Conservation (phyloP, 78 protist genomes). For the Cavenderia fasciculata region DNA sequence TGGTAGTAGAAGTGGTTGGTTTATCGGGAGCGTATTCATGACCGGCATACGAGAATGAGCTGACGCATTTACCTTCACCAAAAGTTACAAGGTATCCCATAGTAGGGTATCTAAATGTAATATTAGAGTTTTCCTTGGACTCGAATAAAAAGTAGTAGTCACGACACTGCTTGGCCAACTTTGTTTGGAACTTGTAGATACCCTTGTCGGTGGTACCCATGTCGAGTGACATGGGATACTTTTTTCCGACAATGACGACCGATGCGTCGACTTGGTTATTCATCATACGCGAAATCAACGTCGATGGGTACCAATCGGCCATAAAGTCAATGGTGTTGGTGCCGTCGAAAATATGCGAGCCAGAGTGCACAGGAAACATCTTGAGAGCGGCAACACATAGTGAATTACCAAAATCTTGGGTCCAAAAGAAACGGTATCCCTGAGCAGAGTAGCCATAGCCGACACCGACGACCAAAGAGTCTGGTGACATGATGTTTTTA, state of each 20-base stretch:
- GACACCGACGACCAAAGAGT: background rate
- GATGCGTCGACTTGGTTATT: too few relatives aligned
- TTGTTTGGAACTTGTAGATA: background rate
- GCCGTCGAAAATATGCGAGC: background rate
- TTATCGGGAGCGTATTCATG: background rate
- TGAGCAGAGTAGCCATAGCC: conserved; percentile 2
- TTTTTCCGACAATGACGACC: conserved; percentile 10
- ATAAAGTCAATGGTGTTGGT: background rate
- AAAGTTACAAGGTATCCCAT: conserved; percentile 23
- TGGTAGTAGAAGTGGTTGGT: background rate
- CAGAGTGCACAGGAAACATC: background rate
- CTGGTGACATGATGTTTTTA: conserved; percentile 8
- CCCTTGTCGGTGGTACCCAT: conserved; percentile 38
- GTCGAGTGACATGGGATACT: background rate
- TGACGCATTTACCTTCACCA: conserved; percentile 40
- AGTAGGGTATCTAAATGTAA: conserved; percentile 42
- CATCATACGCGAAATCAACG: too few relatives aligned
- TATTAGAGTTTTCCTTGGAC: background rate
- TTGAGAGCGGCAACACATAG: background rate
- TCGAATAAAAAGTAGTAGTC: conserved; percentile 45
- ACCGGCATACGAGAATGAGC: conserved; percentile 18
- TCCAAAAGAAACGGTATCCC: conserved; percentile 20
- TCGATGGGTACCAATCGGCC: conserved; percentile 45
- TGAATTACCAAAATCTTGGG: conserved; percentile 44
- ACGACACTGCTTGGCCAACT: conserved; percentile 6